Evolutionary conservation across 352 stramenopile species (phyloP).

Genomic region (Phytopythium oedochilum): DNA sequence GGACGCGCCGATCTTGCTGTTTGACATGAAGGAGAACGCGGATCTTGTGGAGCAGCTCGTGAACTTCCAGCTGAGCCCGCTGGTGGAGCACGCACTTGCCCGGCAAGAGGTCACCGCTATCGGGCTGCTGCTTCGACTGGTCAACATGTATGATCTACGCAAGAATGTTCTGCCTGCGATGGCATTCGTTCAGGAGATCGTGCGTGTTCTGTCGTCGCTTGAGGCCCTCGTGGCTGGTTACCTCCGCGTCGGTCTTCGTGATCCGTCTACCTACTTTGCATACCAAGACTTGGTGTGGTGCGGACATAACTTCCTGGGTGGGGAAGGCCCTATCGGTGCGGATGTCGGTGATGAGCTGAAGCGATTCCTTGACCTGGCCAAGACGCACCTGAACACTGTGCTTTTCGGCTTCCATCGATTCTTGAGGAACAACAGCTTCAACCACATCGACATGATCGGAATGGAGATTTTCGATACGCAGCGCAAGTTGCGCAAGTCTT

Average conservation of each 20-base stretch:
- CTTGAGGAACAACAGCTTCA: conserved; percentile 77
- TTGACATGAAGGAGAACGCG: conserved; percentile 75
- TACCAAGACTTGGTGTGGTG: conserved; percentile 88
- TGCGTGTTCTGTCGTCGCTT: conserved; percentile 29
- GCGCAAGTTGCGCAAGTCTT: conserved; percentile 40
- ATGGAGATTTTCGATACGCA: conserved; percentile 72
- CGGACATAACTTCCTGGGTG: conserved; percentile 46
- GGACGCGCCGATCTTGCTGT: conserved; percentile 75
- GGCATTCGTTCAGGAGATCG: conserved; percentile 18
- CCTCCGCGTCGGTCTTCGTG: conserved; percentile 47
- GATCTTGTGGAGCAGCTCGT: conserved; percentile 63
- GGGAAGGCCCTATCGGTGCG: conserved; percentile 5
- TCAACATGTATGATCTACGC: conserved; percentile 44
- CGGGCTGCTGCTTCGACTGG: conserved; percentile 40
- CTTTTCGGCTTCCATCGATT: conserved; percentile 76
- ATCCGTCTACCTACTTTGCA: conserved; percentile 58
- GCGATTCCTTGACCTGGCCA: conserved; percentile 42
- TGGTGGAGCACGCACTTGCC: conserved; percentile 64
- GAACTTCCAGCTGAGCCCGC: conserved; percentile 69
- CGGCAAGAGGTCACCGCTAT: conserved; percentile 66
- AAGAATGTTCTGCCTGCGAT: background rate
- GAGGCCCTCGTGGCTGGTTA: conserved; percentile 54
- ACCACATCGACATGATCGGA: conserved; percentile 65
- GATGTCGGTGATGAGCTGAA: conserved; percentile 28
- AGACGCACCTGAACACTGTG: conserved; percentile 61